Percentiles rank a stretch among this genome's conserved stretches.
phyloP scores from a whole-genome alignment of 768 basidiomycete genomes.

The Glaciozyma antarctica region DNA sequence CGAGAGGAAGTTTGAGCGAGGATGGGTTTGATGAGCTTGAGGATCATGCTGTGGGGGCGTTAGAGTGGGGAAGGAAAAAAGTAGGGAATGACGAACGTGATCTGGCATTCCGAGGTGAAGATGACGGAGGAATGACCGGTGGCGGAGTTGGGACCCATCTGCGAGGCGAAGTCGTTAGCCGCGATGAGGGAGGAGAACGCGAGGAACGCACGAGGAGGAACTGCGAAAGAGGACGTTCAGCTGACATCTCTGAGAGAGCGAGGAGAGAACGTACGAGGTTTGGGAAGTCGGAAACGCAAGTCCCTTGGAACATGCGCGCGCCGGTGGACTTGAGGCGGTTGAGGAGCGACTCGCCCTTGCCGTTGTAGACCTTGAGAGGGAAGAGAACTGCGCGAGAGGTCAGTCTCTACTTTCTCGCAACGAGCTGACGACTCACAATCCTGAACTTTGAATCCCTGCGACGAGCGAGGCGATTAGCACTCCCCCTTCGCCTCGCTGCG shows the following conservation, averaged over 20 bases:
- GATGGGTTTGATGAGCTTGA: conserved; percentile 3
- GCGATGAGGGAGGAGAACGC: no score
- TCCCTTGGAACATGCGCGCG: conserved; percentile 2
- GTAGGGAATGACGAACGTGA: background rate
- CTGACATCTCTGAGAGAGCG: no score
- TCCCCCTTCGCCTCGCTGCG: no score
- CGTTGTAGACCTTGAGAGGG: conserved; percentile 23
- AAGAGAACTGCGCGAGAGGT: conserved; percentile 12
- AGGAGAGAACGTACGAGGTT: conserved; percentile 10
- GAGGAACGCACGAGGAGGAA: no score
- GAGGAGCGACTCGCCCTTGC: no score
- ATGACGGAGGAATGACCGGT: conserved; percentile 35
- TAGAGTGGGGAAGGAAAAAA: background rate
- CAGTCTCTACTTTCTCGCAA: no score
- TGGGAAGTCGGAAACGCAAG: conserved; percentile 15
- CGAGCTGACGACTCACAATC: conserved; percentile 11
- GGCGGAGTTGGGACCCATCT: conserved; percentile 32
- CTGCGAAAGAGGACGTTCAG: background rate
- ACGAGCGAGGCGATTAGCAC: no score
- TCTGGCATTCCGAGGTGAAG: conserved; percentile 27
- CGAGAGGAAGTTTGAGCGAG: background rate
- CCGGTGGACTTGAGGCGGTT: no score
- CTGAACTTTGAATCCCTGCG: conserved; percentile 20
- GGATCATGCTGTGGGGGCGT: conserved; percentile 7
- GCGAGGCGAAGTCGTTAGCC: background rate